A percentile compares a stretch with the other conserved stretches of the same genome.
phyloP scores from a whole-genome alignment of 768 basidiomycete species.

The Termitomyces sp. region DNA sequence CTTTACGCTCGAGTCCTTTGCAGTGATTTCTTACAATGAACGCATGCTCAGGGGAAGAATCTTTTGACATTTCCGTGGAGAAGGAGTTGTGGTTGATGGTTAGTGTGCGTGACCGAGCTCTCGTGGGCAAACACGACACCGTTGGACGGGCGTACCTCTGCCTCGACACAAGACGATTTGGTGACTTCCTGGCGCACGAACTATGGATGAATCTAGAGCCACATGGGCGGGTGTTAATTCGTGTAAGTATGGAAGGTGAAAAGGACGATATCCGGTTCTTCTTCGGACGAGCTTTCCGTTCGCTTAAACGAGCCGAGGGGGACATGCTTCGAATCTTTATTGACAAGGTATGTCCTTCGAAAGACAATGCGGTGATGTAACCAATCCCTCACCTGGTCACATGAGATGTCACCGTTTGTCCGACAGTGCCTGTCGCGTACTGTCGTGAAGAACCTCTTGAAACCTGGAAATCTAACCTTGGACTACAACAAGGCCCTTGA shows the following conservation, averaged over 20 bases:
- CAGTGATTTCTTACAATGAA: slow-evolving; percentile 5
- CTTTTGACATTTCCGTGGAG: slow-evolving; percentile 90
- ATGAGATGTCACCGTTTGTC: slow-evolving; percentile 90
- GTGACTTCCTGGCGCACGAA: slow-evolving; percentile 87
- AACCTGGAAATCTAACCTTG: slow-evolving; percentile 46
- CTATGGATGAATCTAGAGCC: slow-evolving; percentile 89
- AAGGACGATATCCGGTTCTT: slow-evolving; percentile 97
- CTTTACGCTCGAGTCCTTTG: not conserved
- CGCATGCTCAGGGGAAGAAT: slow-evolving; percentile 78
- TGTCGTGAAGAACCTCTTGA: slow-evolving; percentile 74
- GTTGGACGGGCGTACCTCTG: slow-evolving; percentile 90
- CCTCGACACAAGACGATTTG: slow-evolving; percentile 82
- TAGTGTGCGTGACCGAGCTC: slow-evolving; percentile 84
- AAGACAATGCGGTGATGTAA: not conserved
- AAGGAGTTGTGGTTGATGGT: slow-evolving; percentile 97
- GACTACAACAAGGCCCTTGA: slow-evolving; percentile 91
- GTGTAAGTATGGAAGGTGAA: slow-evolving; percentile 98
- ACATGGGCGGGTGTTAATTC: slow-evolving; percentile 75
- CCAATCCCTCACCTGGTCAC: not conserved
- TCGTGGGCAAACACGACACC: slow-evolving; percentile 90
- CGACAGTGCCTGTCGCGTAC: slow-evolving; percentile 76
- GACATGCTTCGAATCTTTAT: slow-evolving; percentile 97
- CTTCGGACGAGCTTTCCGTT: slow-evolving; percentile 94
- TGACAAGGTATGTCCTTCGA: slow-evolving; percentile 71
- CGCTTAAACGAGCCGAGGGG: slow-evolving; percentile 84